phyloP scores from a whole-genome alignment of 1,139 yeast species.

The Meyerozyma carpophila region DNA sequence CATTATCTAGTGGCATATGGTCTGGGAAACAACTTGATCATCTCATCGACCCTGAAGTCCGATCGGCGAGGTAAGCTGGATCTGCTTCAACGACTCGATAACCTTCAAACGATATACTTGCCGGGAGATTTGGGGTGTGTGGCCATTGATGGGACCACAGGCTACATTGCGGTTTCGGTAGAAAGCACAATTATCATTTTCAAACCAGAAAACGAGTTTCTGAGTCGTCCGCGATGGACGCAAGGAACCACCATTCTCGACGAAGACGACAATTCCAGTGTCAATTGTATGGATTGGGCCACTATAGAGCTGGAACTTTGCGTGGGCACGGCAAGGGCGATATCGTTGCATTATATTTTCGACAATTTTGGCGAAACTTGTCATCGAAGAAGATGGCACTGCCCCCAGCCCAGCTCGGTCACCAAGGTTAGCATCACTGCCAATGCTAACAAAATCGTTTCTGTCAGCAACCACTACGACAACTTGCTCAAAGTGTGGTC shows the following conservation, averaged over 20 bases:
- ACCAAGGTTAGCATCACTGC: constrained; percentile 52
- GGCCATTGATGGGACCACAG: constrained; percentile 54
- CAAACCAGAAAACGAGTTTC: constrained; percentile 41
- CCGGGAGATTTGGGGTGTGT: constrained; percentile 63
- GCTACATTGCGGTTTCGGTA: constrained; percentile 48
- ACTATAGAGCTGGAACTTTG: constrained; percentile 49
- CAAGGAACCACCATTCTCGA: constrained; percentile 16
- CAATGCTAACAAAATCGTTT: constrained; percentile 61
- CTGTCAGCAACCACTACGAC: constrained; percentile 56
- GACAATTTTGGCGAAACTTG: constrained; percentile 40
- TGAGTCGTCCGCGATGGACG: constrained; percentile 48
- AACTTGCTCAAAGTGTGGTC: constrained; percentile 74
- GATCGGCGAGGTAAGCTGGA: not conserved
- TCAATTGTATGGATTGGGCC: constrained; percentile 68
- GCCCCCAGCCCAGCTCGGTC: constrained; percentile 53
- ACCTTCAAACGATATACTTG: constrained; percentile 74
- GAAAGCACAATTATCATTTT: constrained; percentile 28
- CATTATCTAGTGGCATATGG: constrained; percentile 69
- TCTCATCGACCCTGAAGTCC: constrained; percentile 26
- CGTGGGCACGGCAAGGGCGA: constrained; percentile 47
- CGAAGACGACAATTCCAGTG: constrained; percentile 24
- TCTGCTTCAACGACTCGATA: constrained; percentile 3
- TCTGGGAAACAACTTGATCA: constrained; percentile 81
- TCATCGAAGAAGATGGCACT: constrained; percentile 46
- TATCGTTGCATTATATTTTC: constrained; percentile 50